Percentiles rank a stretch among this genome's conserved stretches.
These are phyloP conservation scores for Gaeumannomyces tritici DNA, from an alignment of 2,329 filamentous ascomycete species.

Conservation along the genomic window DNA sequence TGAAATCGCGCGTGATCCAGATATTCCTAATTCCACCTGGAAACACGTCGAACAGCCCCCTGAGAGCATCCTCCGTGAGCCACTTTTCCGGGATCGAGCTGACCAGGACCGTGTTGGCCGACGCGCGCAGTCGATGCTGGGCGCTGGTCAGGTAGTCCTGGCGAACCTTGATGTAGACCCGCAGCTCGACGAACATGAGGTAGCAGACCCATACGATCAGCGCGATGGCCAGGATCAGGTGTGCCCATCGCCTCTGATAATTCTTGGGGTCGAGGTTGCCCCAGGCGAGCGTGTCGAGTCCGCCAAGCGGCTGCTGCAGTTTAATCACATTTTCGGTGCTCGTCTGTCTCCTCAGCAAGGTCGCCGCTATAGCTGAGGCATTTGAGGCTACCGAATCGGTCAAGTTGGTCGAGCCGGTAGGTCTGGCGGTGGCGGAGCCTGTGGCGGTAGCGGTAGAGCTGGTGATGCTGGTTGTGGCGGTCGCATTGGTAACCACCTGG, in stretches of 20 bases:
- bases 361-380: background rate
- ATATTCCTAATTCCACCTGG: constrained; percentile 91
- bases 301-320: constrained; percentile 19
- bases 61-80: constrained; percentile 73
- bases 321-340: background rate
- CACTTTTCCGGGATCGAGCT: constrained; percentile 85
- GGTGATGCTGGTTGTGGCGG: constrained; percentile 18
- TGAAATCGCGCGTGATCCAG: constrained; percentile 90
- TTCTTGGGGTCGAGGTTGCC: constrained; percentile 66
- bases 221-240: constrained; percentile 67
- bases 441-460: constrained; percentile 16
- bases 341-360: background rate
- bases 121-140: constrained; percentile 85
- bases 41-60: constrained; percentile 86
- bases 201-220: constrained; percentile 79
- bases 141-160: constrained; percentile 93
- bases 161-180: constrained; percentile 82
- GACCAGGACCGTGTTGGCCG: constrained; percentile 90
- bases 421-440: background rate
- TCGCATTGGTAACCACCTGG: constrained; percentile 25
- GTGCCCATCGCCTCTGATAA: constrained; percentile 68
- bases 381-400: background rate
- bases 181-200: constrained; percentile 77
- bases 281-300: constrained; percentile 78
- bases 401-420: background rate